Percentiles rank a stretch among this genome's conserved stretches.
Evolutionary conservation across 345 rosid genomes (phyloP).

Genomic region (Lumnitzera littorea): DNA sequence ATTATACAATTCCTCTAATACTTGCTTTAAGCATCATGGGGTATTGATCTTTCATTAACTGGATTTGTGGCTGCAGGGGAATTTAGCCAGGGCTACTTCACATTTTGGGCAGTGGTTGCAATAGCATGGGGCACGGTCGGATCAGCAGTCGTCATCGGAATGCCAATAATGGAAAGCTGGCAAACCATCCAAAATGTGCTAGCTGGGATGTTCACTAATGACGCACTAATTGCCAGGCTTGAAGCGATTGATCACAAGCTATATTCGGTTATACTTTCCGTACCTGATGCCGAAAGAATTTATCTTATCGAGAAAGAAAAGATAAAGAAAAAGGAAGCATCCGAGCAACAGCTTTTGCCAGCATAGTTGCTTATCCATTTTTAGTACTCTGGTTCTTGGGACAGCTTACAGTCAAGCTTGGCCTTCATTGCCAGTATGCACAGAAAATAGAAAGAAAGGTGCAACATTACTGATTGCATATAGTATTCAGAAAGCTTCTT

Average conservation of each 20-base stretch:
- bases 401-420: neutral
- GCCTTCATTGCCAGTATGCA: neutral
- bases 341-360: conserved; percentile 17
- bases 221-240: conserved; percentile 50
- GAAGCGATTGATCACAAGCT: conserved; percentile 53
- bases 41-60: conserved; percentile 12
- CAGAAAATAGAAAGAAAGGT: too few relatives aligned
- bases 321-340: conserved; percentile 24
- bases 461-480: too few relatives aligned
- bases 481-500: too few relatives aligned
- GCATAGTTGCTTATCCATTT: neutral
- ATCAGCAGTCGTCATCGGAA: conserved; percentile 51
- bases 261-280: conserved; percentile 37
- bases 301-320: conserved; percentile 55
- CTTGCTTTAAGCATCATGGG: too few relatives aligned
- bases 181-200: conserved; percentile 47
- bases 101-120: conserved; percentile 81
- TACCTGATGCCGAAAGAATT: conserved; percentile 63
- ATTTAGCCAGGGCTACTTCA: conserved; percentile 67
- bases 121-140: conserved; percentile 88
- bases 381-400: too few relatives aligned
- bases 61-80: conserved; percentile 27
- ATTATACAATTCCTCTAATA: neutral
- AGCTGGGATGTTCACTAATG: conserved; percentile 75
- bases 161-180: conserved; percentile 82